phyloP scores from a whole-genome alignment of 257 asterid species.

The Cruciata laevipes region DNA sequence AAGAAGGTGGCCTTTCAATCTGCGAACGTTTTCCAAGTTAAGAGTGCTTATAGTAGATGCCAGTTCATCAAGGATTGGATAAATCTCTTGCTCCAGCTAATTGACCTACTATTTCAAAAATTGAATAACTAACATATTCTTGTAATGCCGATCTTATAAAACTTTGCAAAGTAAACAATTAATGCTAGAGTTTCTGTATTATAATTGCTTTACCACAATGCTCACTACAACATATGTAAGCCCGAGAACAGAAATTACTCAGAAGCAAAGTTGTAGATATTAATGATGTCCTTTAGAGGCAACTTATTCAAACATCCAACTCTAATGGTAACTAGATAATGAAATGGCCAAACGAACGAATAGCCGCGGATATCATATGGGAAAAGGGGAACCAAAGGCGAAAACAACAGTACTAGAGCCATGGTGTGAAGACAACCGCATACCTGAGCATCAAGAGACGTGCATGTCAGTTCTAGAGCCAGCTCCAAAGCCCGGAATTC shows the following conservation, averaged over 20 bases:
- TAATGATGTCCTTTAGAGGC: no score
- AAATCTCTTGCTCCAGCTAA: conserved; percentile 76
- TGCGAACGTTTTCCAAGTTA: conserved; percentile 93
- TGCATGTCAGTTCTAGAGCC: conserved; percentile 87
- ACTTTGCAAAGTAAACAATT: neutral
- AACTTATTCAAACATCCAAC: neutral
- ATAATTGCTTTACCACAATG: no score
- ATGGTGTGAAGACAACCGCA: conserved; percentile 20
- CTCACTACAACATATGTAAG: neutral
- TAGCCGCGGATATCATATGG: neutral
- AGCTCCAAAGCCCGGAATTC: conserved; percentile 97
- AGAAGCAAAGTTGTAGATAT: neutral
- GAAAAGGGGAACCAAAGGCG: neutral
- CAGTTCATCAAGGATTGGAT: conserved; percentile 91
- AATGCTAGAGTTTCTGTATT: neutral
- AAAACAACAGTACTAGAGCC: conserved; percentile 2
- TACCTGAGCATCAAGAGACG: conserved; percentile 94
- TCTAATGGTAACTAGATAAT: neutral
- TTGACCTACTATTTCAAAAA: conserved; percentile 52
- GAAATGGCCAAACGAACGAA: neutral
- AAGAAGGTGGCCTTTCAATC: conserved; percentile 91
- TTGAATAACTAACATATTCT: conserved; percentile 10
- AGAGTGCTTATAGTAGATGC: conserved; percentile 85
- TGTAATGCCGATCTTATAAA: neutral
- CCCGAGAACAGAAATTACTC: neutral